Evolutionary conservation across 2,329 filamentous ascomycete genomes (phyloP), one percentile per base, ranked within the genome.

Genomic region (Hypomyces rosellus): DNA sequence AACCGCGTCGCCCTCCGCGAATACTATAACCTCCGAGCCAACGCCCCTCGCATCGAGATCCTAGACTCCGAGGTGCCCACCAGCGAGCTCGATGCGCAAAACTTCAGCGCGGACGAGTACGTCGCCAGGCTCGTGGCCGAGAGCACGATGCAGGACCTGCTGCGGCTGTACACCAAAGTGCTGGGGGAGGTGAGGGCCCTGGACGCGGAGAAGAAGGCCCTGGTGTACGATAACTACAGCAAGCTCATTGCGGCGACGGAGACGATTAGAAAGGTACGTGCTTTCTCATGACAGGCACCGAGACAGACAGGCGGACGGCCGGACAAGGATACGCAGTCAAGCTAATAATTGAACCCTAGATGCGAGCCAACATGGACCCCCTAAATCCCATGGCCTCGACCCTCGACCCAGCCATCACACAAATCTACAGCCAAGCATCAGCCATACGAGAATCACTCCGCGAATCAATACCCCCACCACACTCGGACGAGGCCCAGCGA

Each of bases 161-260:
- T 93, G 61, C 76, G 76, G 48, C 74, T 85, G 1, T 90, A 93
- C 64, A 83, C 85, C 43, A 77, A 81, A 18, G 75, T 92, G 9
- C 69, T 92, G 58, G 79, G 82, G 57, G 92, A 97, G 70, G 92
- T 96, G 44, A 75, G 90, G 36, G 91, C 89, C 2, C 76, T 99
- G 15, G 93, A 97, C 63, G 92, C 92, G 20, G 93, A 99, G 76
- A 87, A 93, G 68, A 99, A 99, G 71, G 91, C 92, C 2, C 72
- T 99, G 54, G 93, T 99, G 4, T 99, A 99, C 67, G 92, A 99
- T 67, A 99, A 99, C 65, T 99, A 97, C 69, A 93, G 87, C 59
- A 97, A 97, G 71, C 72, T 99, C 58, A 96, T 99, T 58, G 82
- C 86, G n/a, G 93, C 93, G 1, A 96, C 95, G 11, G 92, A 96